These are phyloP conservation scores for Paraurostyla sp. DNA, from an alignment of 73 alveolate genomes.

Conservation along the genomic window DNA sequence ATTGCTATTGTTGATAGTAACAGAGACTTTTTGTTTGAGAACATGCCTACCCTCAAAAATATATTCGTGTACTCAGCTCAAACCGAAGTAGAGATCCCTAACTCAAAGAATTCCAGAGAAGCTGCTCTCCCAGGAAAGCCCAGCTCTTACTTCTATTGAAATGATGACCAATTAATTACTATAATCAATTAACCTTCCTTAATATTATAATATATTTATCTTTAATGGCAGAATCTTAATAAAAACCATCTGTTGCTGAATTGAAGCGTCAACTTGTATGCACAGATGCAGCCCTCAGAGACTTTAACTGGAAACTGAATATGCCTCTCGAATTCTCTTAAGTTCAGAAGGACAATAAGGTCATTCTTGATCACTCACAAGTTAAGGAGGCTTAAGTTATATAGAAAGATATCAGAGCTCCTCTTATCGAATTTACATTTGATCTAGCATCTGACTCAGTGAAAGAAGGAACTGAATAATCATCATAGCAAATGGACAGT, in stretches of 20 bases:
- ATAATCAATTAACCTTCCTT: neutral
- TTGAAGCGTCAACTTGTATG: conserved; percentile 22
- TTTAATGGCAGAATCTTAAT: too few relatives aligned
- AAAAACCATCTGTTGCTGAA: conserved; percentile 11
- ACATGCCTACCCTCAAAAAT: conserved; percentile 41
- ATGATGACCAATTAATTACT: neutral
- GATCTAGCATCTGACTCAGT: conserved; percentile 16
- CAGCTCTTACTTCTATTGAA: conserved; percentile 66
- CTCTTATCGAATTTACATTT: conserved; percentile 39
- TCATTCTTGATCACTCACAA: neutral
- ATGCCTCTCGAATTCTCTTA: conserved; percentile 40
- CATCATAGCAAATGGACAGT: neutral
- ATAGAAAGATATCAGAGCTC: conserved; percentile 37
- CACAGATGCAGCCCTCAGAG: conserved; percentile 37
- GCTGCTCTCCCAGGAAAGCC: conserved; percentile 87
- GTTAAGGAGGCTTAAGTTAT: conserved; percentile 25
- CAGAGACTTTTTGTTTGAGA: conserved; percentile 62
- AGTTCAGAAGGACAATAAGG: conserved; percentile 22
- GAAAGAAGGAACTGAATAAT: conserved; percentile 25
- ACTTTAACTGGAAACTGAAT: conserved; percentile 52
- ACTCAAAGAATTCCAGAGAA: conserved; percentile 39
- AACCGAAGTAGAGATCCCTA: neutral
- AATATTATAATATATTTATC: too few relatives aligned
- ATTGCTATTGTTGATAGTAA: conserved; percentile 19
- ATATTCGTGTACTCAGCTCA: neutral